These are phyloP conservation scores for Leptographium radiaticola DNA, from an alignment of 2,329 filamentous ascomycete genomes.

Conservation along the genomic window DNA sequence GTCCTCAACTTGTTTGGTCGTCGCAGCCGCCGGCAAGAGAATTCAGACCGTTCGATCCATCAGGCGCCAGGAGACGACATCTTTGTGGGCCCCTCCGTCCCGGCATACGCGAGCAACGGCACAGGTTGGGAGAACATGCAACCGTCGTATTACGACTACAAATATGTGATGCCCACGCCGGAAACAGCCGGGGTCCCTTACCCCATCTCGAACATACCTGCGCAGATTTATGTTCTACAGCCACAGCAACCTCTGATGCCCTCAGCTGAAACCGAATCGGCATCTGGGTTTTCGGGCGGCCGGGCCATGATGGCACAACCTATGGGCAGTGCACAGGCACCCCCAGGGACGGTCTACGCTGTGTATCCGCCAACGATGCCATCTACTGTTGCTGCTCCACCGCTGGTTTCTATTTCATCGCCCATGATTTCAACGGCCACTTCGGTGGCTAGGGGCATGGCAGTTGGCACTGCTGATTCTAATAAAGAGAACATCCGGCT, in stretches of 20 bases:
- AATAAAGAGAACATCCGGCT: no score
- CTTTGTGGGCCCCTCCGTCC: background rate
- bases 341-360: background rate
- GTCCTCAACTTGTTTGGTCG: slow-evolving; percentile 6
- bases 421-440: background rate
- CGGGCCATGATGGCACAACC: background rate
- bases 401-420: background rate
- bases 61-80: background rate
- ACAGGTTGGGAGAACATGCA: slow-evolving; percentile 4
- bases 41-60: background rate
- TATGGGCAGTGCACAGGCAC: background rate
- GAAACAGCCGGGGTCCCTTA: slow-evolving; percentile 1
- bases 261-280: background rate
- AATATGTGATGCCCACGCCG: background rate
- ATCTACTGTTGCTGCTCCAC: background rate
- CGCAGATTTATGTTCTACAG: slow-evolving; percentile 7
- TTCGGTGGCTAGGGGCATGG: background rate
- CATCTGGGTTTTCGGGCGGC: background rate
- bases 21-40: background rate
- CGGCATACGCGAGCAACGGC: slow-evolving; percentile 1
- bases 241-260: background rate
- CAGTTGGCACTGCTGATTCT: no score
- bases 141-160: slow-evolving; percentile 1
- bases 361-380: background rate
- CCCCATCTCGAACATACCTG: slow-evolving; percentile 7